These are phyloP conservation scores for Rhynchosporium graminicola DNA, from an alignment of 2,329 filamentous ascomycete species.

Conservation along the genomic window DNA sequence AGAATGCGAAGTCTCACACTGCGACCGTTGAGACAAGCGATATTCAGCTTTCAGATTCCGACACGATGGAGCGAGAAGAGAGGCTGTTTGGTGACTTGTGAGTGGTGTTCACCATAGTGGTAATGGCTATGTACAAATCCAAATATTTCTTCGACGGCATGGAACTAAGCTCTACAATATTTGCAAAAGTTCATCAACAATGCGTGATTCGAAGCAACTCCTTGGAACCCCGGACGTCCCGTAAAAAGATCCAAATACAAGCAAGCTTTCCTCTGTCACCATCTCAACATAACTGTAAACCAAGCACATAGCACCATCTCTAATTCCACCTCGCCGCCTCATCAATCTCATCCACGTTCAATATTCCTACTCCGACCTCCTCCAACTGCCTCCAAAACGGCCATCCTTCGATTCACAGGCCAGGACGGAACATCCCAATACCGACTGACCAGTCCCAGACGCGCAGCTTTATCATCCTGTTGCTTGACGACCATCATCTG, in stretches of 20 bases:
- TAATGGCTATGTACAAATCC: too few species aligned
- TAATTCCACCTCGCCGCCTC: slow-evolving; percentile 39
- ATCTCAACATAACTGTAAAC: slow-evolving; percentile 26
- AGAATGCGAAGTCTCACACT: slow-evolving; percentile 58
- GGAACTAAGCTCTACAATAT: too few species aligned
- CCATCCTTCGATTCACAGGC: slow-evolving; percentile 43
- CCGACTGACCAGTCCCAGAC: slow-evolving; percentile 43
- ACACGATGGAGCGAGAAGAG: slow-evolving; percentile 33
- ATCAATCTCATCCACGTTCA: slow-evolving; percentile 48
- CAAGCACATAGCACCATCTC: slow-evolving; percentile 27
- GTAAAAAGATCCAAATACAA: too few species aligned
- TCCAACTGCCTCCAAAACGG: slow-evolving; percentile 45
- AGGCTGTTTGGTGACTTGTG: slow-evolving; percentile 28
- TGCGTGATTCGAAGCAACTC: too few species aligned
- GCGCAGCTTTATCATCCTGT: slow-evolving; percentile 40
- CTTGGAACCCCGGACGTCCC: too few species aligned
- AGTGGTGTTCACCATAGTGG: neutral
- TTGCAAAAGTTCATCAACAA: too few species aligned
- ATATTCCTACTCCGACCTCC: slow-evolving; percentile 43
- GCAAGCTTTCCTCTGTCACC: neutral
- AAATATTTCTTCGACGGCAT: too few species aligned
- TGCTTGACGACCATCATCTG: slow-evolving; percentile 32
- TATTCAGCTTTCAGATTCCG: slow-evolving; percentile 26
- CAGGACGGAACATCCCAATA: slow-evolving; percentile 48
- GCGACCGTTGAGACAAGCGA: slow-evolving; percentile 55